These are phyloP conservation scores for Penicillium sp. DNA, from an alignment of 2,329 filamentous ascomycete species.

Conservation along the genomic window DNA sequence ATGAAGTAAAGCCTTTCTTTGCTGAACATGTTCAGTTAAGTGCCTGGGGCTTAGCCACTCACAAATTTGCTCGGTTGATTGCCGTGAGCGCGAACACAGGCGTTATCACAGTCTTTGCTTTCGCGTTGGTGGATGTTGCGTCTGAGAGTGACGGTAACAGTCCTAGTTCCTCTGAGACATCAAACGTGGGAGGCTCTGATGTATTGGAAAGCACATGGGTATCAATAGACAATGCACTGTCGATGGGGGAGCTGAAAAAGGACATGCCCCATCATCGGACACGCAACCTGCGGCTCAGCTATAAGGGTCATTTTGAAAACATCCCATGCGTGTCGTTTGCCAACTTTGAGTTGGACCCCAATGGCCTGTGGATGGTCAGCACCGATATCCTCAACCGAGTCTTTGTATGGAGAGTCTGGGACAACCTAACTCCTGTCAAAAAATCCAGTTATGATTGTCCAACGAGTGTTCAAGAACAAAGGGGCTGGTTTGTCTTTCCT, in stretches of 20 bases:
- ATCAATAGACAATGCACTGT: constrained; percentile 24
- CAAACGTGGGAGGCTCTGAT: neutral
- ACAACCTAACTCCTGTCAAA: constrained; percentile 29
- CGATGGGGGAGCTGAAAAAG: constrained; percentile 30
- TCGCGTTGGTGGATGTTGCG: constrained; percentile 50
- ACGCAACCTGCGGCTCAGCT: constrained; percentile 43
- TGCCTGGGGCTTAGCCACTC: constrained; percentile 86
- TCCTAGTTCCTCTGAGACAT: constrained; percentile 7
- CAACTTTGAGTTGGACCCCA: constrained; percentile 55
- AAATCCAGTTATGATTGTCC: constrained; percentile 22
- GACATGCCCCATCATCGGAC: constrained; percentile 36
- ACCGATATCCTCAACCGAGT: constrained; percentile 55
- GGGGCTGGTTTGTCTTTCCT: constrained; percentile 49
- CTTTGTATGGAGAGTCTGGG: constrained; percentile 52
- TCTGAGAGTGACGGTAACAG: constrained; percentile 23
- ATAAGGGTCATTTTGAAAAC: constrained; percentile 48
- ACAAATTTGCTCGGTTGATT: constrained; percentile 76
- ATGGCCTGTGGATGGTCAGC: constrained; percentile 57
- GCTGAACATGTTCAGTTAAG: constrained; percentile 71
- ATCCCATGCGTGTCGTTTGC: constrained; percentile 60
- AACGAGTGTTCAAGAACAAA: constrained; percentile 23
- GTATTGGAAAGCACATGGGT: constrained; percentile 34
- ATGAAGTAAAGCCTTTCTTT: constrained; percentile 58
- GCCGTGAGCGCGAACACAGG: constrained; percentile 77
- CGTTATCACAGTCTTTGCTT: constrained; percentile 58